These are phyloP conservation scores for Gonapodya prolifera DNA, from an alignment of 192 early-diverging fungal species.

Conservation along the genomic window DNA sequence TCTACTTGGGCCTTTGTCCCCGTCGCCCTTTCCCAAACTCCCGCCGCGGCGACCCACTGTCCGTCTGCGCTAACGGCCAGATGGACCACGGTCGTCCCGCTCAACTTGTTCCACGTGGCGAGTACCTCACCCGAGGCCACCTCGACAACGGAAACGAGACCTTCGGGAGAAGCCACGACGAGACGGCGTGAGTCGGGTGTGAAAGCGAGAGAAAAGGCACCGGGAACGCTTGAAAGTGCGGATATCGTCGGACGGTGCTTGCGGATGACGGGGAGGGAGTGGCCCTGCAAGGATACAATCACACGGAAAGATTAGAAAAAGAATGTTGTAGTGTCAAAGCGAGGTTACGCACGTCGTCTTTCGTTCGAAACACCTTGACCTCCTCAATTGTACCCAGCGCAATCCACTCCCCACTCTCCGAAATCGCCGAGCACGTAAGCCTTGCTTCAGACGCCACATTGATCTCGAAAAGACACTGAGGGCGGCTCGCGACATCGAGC, in stretches of 20 bases:
- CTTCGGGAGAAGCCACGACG: conserved; percentile 65
- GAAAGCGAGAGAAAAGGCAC: conserved; percentile 57
- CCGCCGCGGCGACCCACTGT: conserved; percentile 69
- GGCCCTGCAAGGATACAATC: conserved; percentile 12
- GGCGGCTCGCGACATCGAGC: conserved; percentile 40
- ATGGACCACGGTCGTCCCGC: conserved; percentile 11
- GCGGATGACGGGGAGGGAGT: not conserved
- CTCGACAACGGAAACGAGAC: conserved; percentile 61
- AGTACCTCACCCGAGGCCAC: conserved; percentile 28
- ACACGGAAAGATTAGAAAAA: conserved; percentile 20
- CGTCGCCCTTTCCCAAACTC: conserved; percentile 23
- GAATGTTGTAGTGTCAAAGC: conserved; percentile 1
- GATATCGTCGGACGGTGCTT: conserved; percentile 9
- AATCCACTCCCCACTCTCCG: conserved; percentile 70
- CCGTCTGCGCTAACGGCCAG: conserved; percentile 69
- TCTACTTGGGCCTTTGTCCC: conserved; percentile 39
- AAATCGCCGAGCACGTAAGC: conserved; percentile 59
- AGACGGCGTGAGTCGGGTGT: conserved; percentile 62
- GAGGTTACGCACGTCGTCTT: conserved; percentile 26
- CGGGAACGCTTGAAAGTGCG: conserved; percentile 11
- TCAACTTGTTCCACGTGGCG: not conserved
- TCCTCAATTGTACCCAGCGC: conserved; percentile 63
- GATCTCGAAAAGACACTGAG: conserved; percentile 59
- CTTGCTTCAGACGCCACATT: conserved; percentile 59
- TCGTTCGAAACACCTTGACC: conserved; percentile 28